A percentile compares a stretch with the other conserved stretches of the same genome.
Conservation (phyloP, 345 rosid genomes). For the Heritiera littoralis region DNA sequence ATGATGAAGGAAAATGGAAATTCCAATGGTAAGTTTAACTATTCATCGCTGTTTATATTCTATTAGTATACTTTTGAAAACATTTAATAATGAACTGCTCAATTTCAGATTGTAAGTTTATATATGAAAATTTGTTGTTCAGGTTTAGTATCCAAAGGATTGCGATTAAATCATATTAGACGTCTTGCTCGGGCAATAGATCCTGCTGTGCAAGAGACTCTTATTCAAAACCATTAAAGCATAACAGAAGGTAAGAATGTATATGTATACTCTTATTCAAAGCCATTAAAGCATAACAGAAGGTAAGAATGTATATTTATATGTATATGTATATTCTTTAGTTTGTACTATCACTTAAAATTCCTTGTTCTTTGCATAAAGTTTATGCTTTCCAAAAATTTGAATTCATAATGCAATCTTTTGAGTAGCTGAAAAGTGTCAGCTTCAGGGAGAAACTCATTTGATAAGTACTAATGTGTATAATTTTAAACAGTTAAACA, state of each 20-base stretch:
- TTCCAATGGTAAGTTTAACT: constrained; percentile 52
- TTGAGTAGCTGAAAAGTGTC: not conserved
- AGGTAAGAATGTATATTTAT: constrained; percentile 36
- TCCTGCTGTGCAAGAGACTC: constrained; percentile 33
- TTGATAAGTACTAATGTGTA: not conserved
- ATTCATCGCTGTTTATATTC: not conserved
- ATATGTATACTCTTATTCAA: constrained; percentile 15
- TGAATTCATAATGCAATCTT: constrained; percentile 1
- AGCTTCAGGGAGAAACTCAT: not conserved
- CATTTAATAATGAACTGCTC: constrained; percentile 11
- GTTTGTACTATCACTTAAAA: not conserved
- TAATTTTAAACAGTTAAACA: not conserved
- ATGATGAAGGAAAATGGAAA: constrained; percentile 32
- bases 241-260: constrained; percentile 45
- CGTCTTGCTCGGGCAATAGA: constrained; percentile 57
- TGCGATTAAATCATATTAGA: constrained; percentile 72
- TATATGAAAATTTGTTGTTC: constrained; percentile 20
- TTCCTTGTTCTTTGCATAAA: not conserved
- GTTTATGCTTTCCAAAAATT: not conserved
- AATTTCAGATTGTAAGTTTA: not conserved
- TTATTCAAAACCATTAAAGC: constrained; percentile 27
- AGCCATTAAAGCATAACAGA: constrained; percentile 32
- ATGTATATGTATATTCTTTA: not conserved
- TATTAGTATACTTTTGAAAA: not conserved
- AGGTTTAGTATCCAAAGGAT: constrained; percentile 57